Base-by-base conservation (phyloP, 2,329 filamentous ascomycete genomes). In the Epichloe typhina region DNA sequence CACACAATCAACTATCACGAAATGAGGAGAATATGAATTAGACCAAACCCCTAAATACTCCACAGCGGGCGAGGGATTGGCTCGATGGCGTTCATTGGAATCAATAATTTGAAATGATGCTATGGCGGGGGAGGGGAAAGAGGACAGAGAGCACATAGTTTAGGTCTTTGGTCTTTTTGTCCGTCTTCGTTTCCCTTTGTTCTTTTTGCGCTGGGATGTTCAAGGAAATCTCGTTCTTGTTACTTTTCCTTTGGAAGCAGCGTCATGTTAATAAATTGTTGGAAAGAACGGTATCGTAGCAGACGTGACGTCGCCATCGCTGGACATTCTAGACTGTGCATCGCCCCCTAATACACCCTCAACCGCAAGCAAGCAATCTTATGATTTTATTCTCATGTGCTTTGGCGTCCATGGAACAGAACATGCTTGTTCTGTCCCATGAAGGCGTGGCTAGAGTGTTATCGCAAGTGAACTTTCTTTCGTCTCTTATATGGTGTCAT, bases 71-170 rank as follows among this genome's bases (percentile, higher is more conserved):
- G 33, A 49, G 33, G 43, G 35, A 26, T 17, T 33, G 43, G 36
- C 43, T 45, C 35, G 33, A 47, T 21, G 59, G 60, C 60, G 58
- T 60, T 62, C 50, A 47, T 46, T 54, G 58, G 54, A 54, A 50
- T 11, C 36, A 31, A 46, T 31, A 46, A 35, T 33, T 33, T 37
- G 42, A 42, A 46, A 46, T n/a, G 19, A 46, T 36, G 19, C 41
- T 19, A 26, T 15, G 41, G 41, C 21, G 26, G 46, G 42, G 35
- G 41, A 19, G 35, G 35, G 35, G 26, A 9, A 21, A 17, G n/a
- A 17, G n/a, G 17, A 17, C 7, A 15, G 35, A 47, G 26, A 26
- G 31, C 36, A 38, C 4, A 37, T 21, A 17, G 37, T 19, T 38
- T 38, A 36, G 33, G 44, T 42, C n/a, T 35, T 47, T 47, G 3